Conservation (phyloP, 148 eudicot genomes). For the Linanthus parryae region DNA sequence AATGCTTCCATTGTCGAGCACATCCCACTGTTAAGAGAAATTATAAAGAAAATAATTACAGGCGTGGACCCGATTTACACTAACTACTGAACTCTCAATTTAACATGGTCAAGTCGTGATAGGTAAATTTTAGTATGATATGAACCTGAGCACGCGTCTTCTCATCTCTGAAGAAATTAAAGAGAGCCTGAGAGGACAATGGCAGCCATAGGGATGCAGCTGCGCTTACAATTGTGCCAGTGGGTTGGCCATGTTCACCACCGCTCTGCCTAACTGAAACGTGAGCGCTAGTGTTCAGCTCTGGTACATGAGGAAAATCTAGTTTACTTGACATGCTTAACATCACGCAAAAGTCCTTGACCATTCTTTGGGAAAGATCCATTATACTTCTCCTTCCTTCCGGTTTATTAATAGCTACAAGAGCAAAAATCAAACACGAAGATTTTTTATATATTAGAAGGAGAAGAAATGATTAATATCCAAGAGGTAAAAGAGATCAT, state of each 20-base stretch:
- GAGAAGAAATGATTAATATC: no score
- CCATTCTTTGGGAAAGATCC: constrained; percentile 37
- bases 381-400: constrained; percentile 35
- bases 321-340: constrained; percentile 15
- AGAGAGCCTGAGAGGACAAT: constrained; percentile 24
- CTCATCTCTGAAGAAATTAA: constrained; percentile 35
- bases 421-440: neutral
- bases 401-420: neutral
- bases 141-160: constrained; percentile 34
- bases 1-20: constrained; percentile 20
- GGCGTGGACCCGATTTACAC: neutral
- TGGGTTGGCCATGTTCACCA: constrained; percentile 13
- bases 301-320: constrained; percentile 15
- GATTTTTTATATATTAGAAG: no score
- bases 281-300: constrained; percentile 17
- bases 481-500: no score
- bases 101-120: neutral
- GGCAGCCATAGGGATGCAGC: constrained; percentile 46
- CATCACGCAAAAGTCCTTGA: constrained; percentile 28
- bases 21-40: constrained; percentile 36
- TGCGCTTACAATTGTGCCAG: constrained; percentile 27
- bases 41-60: neutral
- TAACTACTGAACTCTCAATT: neutral
- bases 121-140: neutral
- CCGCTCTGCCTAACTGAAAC: constrained; percentile 15